Evolutionary conservation across 768 basidiomycete genomes (phyloP).

Genomic region (Amanita exitialis): DNA sequence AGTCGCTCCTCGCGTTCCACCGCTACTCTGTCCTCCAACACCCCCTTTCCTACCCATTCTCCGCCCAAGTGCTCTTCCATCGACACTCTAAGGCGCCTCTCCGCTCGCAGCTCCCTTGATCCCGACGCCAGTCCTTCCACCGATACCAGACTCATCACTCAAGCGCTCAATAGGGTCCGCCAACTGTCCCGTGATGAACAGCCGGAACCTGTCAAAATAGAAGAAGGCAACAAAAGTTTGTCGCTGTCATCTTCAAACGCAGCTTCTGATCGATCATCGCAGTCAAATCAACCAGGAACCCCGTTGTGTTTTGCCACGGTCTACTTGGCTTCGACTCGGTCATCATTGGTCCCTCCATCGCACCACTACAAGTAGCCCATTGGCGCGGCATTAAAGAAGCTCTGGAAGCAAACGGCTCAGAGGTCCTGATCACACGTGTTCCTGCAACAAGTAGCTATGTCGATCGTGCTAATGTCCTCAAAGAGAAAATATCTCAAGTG

Average conservation of each 20-base stretch:
- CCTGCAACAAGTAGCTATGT: slow-evolving; percentile 86
- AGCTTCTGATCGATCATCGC: slow-evolving; percentile 8
- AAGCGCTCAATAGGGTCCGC: slow-evolving; percentile 30
- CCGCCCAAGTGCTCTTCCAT: slow-evolving; percentile 39
- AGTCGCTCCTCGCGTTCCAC: slow-evolving; percentile 57
- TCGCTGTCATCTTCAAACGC: slow-evolving; percentile 21
- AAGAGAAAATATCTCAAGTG: slow-evolving; percentile 64
- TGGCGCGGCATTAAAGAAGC: slow-evolving; percentile 97
- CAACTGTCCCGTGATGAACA: slow-evolving; percentile 43
- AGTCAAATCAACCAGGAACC: slow-evolving; percentile 76
- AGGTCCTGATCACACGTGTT: slow-evolving; percentile 89
- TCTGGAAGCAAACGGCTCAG: slow-evolving; percentile 76
- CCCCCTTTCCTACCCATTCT: slow-evolving; percentile 25
- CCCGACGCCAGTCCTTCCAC: slow-evolving; percentile 7
- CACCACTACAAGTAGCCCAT: slow-evolving; percentile 80
- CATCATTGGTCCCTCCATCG: slow-evolving; percentile 66
- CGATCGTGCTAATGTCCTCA: slow-evolving; percentile 87
- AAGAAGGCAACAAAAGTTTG: slow-evolving; percentile 41
- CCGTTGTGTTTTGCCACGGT: slow-evolving; percentile 93
- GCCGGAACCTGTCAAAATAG: slow-evolving; percentile 33
- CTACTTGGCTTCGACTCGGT: slow-evolving; percentile 85
- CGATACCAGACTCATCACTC: slow-evolving; percentile 14
- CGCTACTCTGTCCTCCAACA: slow-evolving; percentile 32
- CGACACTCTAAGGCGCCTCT: slow-evolving; percentile 23
- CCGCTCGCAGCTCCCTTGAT: slow-evolving; percentile 6